Evolutionary conservation across 805 yeast genomes (phyloP), one percentile per base, ranked within the genome.

Genomic region (Lipomyces orientalis): DNA sequence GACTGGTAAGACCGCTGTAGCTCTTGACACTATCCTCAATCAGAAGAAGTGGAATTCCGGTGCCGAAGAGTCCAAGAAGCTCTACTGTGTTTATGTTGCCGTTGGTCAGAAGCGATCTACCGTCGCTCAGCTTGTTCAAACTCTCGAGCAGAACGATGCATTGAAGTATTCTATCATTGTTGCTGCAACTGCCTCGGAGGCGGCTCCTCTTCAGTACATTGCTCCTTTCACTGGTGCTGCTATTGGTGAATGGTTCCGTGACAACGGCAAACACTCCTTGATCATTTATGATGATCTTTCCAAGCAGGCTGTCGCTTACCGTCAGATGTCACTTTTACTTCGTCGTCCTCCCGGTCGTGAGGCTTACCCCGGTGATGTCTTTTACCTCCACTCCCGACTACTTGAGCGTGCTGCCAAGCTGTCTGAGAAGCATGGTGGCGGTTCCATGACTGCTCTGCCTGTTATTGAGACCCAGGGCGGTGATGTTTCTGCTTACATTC

Each of bases 181-280:
- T 82, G 98, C 99, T 72, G 99, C 99, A 78, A 95, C 99, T 79
- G 99, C 99, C 76, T 95, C 99, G 73, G 99, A 95, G 88, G 99
- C 99, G 77, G 99, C 99, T 83, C 99, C 99, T 83, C 88, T 95
- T 84, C 99, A 95, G 88, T 95, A 93, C 88, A 86, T 95, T 82
- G 98, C 99, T 87, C 99, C 99, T 83, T 95, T 95, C 97, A 92
- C 99, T 77, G 99, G 93, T 76, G 90, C 97, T 82, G 97, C 99
- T 80, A 93, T 95, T 82, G 97, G 98, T 87, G 99, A 95, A 87
- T 95, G 99, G 99, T 95, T 95, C 96, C 92, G 99, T 89, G 99
- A 95, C 88, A 95, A 94, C 84, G 97, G 97, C 82, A 91, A 84
- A 83, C 98, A 95, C 85, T 96, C 98, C 78, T 86, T 94, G 85